A percentile compares a stretch with the other conserved stretches of the same genome.
These are phyloP conservation scores for Linum usitatissimum DNA, from an alignment of 345 rosid genomes.

Conservation along the genomic window DNA sequence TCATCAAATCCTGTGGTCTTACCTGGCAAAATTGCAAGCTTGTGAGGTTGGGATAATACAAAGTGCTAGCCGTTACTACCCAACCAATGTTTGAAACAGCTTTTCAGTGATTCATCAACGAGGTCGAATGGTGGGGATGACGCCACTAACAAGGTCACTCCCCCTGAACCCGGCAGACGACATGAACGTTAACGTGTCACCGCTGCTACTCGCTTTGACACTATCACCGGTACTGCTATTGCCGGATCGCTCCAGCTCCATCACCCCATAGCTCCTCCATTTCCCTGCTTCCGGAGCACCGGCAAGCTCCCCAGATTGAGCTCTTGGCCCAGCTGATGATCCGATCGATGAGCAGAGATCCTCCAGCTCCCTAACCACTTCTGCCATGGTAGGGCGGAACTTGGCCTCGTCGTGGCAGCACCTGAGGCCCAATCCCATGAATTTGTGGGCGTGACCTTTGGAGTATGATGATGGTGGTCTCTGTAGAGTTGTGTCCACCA, in stretches of 20 bases:
- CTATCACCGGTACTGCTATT: neutral
- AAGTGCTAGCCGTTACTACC: too few species aligned
- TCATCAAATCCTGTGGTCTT: too few species aligned
- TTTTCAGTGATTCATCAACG: slow-evolving; percentile 15
- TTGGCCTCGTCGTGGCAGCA: slow-evolving; percentile 30
- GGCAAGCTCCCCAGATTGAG: neutral
- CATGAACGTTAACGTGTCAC: neutral
- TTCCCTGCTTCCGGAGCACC: neutral
- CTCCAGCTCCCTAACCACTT: slow-evolving; percentile 42
- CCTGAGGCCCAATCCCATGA: slow-evolving; percentile 33
- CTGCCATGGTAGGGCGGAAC: slow-evolving; percentile 32
- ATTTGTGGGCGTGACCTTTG: slow-evolving; percentile 25
- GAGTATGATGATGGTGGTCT: slow-evolving; percentile 23
- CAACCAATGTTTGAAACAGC: too few species aligned
- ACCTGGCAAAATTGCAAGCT: too few species aligned
- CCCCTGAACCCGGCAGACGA: slow-evolving; percentile 9
- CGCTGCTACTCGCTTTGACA: neutral
- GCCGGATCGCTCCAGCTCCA: neutral
- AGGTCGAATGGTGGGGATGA: slow-evolving; percentile 36
- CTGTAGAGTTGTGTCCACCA: slow-evolving; percentile 33
- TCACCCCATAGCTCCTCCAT: neutral
- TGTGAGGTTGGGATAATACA: too few species aligned
- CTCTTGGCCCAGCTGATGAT: slow-evolving; percentile 5
- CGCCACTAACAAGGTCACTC: slow-evolving; percentile 40
- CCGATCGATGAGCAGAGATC: slow-evolving; percentile 22